Conservation (phyloP, 2,329 filamentous ascomycete species). For the Cadophora sp. region DNA sequence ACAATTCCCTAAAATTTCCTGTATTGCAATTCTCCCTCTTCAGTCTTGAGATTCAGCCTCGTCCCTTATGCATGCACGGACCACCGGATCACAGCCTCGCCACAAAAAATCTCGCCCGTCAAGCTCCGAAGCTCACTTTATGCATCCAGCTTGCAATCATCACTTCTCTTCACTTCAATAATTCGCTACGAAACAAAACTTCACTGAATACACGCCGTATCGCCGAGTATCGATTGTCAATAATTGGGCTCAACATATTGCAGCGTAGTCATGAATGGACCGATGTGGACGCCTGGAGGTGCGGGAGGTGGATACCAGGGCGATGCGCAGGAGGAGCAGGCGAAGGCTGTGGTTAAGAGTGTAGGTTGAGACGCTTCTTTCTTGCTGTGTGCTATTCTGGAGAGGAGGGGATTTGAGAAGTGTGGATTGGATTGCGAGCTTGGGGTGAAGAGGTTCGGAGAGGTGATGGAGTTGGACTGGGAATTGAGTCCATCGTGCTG, state of each 20-base stretch:
- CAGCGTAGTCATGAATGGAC: slow-evolving; percentile 37
- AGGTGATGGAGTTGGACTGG: not conserved
- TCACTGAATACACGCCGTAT: not conserved
- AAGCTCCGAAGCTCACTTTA: not conserved
- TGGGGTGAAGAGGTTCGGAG: no score
- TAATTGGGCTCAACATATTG: not conserved
- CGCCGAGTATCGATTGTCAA: not conserved
- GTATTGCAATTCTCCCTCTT: not conserved
- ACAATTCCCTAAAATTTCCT: no score
- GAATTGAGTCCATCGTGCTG: not conserved
- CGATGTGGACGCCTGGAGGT: slow-evolving; percentile 29
- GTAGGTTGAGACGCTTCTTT: slow-evolving; percentile 32
- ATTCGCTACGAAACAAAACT: not conserved
- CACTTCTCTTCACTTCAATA: not conserved
- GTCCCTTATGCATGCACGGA: not conserved
- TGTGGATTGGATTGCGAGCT: no score
- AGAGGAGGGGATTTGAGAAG: not conserved
- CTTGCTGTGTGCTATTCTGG: not conserved
- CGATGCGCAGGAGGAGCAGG: slow-evolving; percentile 38
- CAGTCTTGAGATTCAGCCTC: not conserved
- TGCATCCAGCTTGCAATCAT: not conserved
- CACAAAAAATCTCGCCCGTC: not conserved
- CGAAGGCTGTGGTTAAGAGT: slow-evolving; percentile 42
- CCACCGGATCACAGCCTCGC: not conserved
- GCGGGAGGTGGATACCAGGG: slow-evolving; percentile 25